Conservation (phyloP, 305 asterid genomes). For the Ajuga reptans region DNA sequence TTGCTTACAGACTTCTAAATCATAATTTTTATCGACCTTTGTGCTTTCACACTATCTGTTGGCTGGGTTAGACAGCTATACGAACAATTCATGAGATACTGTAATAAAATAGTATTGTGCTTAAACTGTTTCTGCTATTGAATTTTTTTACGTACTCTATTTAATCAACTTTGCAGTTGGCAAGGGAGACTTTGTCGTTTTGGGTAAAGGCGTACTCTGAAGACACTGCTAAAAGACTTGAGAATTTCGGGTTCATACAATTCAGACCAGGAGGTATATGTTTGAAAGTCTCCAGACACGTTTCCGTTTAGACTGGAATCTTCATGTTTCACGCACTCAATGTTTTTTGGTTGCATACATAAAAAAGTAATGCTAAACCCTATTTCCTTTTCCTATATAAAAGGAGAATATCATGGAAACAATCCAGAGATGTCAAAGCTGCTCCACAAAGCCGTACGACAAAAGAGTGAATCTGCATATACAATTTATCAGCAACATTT, state of each 20-base stretch:
- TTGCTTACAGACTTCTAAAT: neutral
- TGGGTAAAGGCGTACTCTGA: conserved; percentile 98
- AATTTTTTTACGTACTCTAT: neutral
- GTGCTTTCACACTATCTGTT: neutral
- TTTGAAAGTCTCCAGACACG: conserved; percentile 8
- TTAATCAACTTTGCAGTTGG: conserved; percentile 55
- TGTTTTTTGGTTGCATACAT: neutral
- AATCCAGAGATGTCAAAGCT: conserved; percentile 99
- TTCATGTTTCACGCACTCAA: conserved; percentile 7
- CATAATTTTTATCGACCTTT: neutral
- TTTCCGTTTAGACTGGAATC: neutral
- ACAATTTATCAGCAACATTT: conserved; percentile 91
- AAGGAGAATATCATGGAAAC: conserved; percentile 98
- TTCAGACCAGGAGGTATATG: conserved; percentile 91
- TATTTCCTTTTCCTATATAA: conserved; percentile 20
- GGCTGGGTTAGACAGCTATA: neutral
- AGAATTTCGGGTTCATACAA: conserved; percentile 93
- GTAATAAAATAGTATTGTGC: neutral
- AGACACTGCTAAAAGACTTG: conserved; percentile 98
- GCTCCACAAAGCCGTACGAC: conserved; percentile 97
- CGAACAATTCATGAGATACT: neutral
- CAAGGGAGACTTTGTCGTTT: conserved; percentile 86
- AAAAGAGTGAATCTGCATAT: conserved; percentile 86
- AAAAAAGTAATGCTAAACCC: conserved; percentile 11
- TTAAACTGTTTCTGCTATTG: neutral